Evolutionary conservation across 2,329 filamentous ascomycete genomes (phyloP).

Genomic region (Aspergillus sp.): DNA sequence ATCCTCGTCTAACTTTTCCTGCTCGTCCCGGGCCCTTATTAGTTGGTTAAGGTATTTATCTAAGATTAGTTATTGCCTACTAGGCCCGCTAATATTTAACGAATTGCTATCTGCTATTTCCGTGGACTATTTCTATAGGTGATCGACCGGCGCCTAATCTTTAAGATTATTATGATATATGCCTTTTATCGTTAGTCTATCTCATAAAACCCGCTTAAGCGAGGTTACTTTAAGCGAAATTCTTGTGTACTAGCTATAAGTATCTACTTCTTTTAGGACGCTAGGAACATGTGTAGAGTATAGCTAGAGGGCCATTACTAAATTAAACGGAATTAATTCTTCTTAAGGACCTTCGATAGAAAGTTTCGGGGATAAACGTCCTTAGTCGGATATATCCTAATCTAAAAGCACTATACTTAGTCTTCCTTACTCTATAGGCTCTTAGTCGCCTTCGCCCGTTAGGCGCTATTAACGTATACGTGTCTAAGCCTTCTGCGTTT

Average conservation of each 20-base stretch:
- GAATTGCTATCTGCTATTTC: slow-evolving; percentile 1
- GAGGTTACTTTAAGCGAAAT: slow-evolving; percentile 6
- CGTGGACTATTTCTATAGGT: slow-evolving; percentile 1
- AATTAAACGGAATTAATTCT: slow-evolving; percentile 1
- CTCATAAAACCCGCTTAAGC: slow-evolving; percentile 2
- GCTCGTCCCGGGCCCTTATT: slow-evolving; percentile 5
- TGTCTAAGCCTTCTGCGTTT: slow-evolving; percentile 5
- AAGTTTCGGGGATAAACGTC: slow-evolving; percentile 4
- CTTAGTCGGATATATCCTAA: slow-evolving; percentile 6
- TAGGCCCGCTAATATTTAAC: slow-evolving; percentile 1
- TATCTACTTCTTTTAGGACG: slow-evolving; percentile 3
- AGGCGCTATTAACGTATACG: neutral
- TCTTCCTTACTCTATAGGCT: slow-evolving; percentile 8
- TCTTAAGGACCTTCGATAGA: slow-evolving; percentile 1
- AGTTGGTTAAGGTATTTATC: slow-evolving; percentile 4
- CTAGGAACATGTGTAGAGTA: slow-evolving; percentile 2
- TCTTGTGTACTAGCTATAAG: slow-evolving; percentile 7
- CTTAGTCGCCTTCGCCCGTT: slow-evolving; percentile 5
- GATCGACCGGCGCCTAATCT: slow-evolving; percentile 1
- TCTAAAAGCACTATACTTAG: slow-evolving; percentile 4
- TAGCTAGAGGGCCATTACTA: neutral
- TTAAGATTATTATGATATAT: slow-evolving; percentile 1
- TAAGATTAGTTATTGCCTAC: slow-evolving; percentile 1
- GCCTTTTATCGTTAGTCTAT: slow-evolving; percentile 3
- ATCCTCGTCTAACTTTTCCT: slow-evolving; percentile 4